phyloP scores from a whole-genome alignment of 208 protist genomes.

The Trypanosoma platydactyli region DNA sequence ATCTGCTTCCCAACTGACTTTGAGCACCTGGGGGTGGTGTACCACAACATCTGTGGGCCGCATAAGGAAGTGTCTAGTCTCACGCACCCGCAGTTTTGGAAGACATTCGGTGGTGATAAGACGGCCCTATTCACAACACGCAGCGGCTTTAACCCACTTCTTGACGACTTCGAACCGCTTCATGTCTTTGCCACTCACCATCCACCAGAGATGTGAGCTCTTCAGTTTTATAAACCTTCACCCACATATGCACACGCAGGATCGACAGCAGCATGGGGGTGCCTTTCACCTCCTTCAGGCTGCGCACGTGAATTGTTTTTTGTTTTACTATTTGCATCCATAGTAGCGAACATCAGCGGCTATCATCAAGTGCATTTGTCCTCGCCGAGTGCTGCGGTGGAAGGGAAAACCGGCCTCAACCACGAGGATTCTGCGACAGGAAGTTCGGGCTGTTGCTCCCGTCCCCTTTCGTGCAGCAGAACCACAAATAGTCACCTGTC shows the following conservation, averaged over 20 bases:
- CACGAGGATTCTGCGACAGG: no score
- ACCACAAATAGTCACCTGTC: no score
- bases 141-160: slow-evolving; percentile 84
- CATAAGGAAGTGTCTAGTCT: slow-evolving; percentile 72
- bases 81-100: slow-evolving; percentile 81
- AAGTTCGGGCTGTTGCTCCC: slow-evolving; percentile 3
- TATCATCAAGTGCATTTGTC: not conserved
- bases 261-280: no score
- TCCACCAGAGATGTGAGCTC: slow-evolving; percentile 62
- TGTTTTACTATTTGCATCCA: no score
- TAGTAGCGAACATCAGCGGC: no score
- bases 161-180: slow-evolving; percentile 82
- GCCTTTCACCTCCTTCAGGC: no score
- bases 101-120: slow-evolving; percentile 77
- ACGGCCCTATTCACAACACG: slow-evolving; percentile 78
- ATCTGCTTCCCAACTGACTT: slow-evolving; percentile 91
- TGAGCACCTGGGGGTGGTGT: slow-evolving; percentile 64
- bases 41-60: slow-evolving; percentile 59
- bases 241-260: not conserved
- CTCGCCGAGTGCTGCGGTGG: not conserved
- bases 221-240: not conserved
- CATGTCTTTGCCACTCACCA: slow-evolving; percentile 84
- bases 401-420: not conserved
- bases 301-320: no score
- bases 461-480: slow-evolving; percentile 11